These are phyloP conservation scores for Colletotrichum spinosum DNA, from an alignment of 2,329 filamentous ascomycete species.

Conservation along the genomic window DNA sequence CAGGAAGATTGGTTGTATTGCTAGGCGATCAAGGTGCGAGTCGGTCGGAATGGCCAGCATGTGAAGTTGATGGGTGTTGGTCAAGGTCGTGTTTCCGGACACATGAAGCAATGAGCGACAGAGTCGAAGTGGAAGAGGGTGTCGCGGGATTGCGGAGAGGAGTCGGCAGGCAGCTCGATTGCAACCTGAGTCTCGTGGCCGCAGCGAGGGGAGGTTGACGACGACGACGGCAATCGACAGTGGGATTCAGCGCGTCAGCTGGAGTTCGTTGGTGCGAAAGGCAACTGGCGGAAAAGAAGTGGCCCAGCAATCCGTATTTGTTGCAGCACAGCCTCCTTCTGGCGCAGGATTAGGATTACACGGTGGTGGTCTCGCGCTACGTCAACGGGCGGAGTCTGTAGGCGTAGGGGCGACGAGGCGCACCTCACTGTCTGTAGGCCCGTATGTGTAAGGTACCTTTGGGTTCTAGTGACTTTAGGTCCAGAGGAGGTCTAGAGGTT, in stretches of 20 bases:
- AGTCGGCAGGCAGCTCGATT: constrained; percentile 9
- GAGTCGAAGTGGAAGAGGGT: constrained; percentile 15
- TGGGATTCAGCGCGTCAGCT: constrained; percentile 25
- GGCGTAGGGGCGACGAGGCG: neutral
- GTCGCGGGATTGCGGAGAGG: neutral
- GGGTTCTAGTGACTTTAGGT: no score
- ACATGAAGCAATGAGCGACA: constrained; percentile 32
- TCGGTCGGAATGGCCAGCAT: constrained; percentile 46
- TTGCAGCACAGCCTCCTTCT: constrained; percentile 45
- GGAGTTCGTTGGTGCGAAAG: constrained; percentile 17
- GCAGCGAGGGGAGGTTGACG: constrained; percentile 17
- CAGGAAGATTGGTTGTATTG: constrained; percentile 53
- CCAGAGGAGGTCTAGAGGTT: no score
- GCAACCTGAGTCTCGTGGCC: constrained; percentile 22
- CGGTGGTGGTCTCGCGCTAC: constrained; percentile 31
- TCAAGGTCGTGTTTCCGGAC: constrained; percentile 27
- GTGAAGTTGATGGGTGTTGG: constrained; percentile 38
- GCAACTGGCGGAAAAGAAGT: constrained; percentile 31
- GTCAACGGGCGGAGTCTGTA: constrained; percentile 32
- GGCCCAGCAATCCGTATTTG: constrained; percentile 39
- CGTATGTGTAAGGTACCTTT: no score
- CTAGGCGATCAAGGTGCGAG: constrained; percentile 41
- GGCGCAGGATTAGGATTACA: constrained; percentile 40
- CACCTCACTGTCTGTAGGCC: no score
- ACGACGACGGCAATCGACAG: constrained; percentile 11